Base-by-base conservation (phyloP, 1,284 basidiomycete genomes). In the Leccinum variabile region DNA sequence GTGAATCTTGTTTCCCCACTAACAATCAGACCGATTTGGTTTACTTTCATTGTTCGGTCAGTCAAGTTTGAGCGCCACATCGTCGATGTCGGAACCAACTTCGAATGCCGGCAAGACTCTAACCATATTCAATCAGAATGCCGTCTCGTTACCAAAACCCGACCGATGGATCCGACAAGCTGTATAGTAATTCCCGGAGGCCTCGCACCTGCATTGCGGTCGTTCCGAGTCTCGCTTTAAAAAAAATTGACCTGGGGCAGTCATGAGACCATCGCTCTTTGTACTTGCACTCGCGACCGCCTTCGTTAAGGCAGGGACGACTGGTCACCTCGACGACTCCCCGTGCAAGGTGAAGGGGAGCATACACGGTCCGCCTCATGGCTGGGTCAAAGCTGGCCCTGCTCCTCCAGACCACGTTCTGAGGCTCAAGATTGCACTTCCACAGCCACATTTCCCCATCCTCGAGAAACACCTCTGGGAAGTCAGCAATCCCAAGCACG, bases 401-500 rank as follows among this genome's bases (percentile, higher is more conserved):
- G 66, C 70, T 22, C 60, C 61, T 5, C 8, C 61, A 2, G 59
- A 67, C 30, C 60, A 70, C 55, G 16, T 63, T 0, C 4, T 70
- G 16, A 52, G 67, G 54, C 71, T 70, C 55, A 70, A 70, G 59
- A 69, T 70, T 3, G 69, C 81, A 14, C 82, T 93, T 28, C 82
- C 82, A 4, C 90, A 91, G 70, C 79, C 82, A n/a, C 82, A 87
- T 66, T 87, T 91, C 68, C 66, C 75, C 33, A 72, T 76, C 50
- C 76, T 92, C 64, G 86, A 91, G 70, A 69, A 81, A 56, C 84
- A 86, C 61, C 77, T 92, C 9, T 85, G 82, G 70, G 85, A 90
- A 74, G 79, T 91, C 53, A 90, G 88, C 74, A 81, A 87, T 68
- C 84, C 90, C 11, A 70, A 77, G 61, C 85, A 89, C 65, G 70